These are phyloP conservation scores for Cicer chorassanicum DNA, from an alignment of 306 rosid genomes.

Conservation along the genomic window DNA sequence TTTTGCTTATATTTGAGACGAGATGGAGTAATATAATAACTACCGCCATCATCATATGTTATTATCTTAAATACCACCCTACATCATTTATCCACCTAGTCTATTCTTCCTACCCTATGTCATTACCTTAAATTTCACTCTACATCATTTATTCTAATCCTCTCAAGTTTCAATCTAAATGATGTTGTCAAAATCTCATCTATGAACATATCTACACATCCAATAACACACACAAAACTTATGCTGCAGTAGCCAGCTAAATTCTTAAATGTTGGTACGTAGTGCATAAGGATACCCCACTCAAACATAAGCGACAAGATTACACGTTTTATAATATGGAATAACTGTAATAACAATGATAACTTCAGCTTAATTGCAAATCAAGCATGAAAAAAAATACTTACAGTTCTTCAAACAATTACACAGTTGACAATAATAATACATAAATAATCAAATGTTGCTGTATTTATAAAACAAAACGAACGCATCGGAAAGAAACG, in stretches of 20 bases:
- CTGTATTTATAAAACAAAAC: not conserved
- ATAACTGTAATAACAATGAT: not conserved
- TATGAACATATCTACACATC: not conserved
- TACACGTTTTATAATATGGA: not conserved
- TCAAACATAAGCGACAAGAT: not conserved
- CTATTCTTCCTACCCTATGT: not conserved
- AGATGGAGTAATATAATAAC: no score
- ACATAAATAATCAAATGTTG: not conserved
- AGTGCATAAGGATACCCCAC: not conserved
- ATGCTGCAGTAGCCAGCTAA: not conserved
- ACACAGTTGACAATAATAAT: not conserved
- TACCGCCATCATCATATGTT: no score
- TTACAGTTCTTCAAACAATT: conserved; percentile 4
- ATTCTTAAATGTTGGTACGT: not conserved
- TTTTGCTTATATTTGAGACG: no score
- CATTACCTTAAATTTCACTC: conserved; percentile 5
- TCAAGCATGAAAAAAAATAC: not conserved
- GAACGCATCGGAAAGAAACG: not conserved
- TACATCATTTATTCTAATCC: conserved; percentile 3
- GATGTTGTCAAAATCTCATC: not conserved
- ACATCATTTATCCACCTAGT: no score
- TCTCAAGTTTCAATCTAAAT: not conserved
- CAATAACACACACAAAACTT: not conserved
- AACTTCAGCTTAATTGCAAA: conserved; percentile 1
- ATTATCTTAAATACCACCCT: no score